A percentile compares a stretch with the other conserved stretches of the same genome.
phyloP scores from a whole-genome alignment of 331 rosid species.

The Acacia pycnantha region DNA sequence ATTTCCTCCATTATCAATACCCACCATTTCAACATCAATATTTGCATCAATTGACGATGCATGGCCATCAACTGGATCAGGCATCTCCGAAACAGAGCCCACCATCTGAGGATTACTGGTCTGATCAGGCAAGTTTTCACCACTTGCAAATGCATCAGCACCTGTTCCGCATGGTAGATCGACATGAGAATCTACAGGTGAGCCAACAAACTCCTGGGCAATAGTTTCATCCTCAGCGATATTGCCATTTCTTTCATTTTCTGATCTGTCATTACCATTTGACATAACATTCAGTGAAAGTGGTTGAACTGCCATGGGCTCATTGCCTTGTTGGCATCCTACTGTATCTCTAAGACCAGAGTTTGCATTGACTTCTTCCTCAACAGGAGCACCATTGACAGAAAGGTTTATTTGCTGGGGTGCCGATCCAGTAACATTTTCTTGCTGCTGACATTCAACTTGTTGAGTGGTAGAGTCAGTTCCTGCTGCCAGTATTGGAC shows the following conservation, averaged over 20 bases:
- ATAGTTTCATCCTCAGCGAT: constrained; percentile 45
- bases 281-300: constrained; percentile 50
- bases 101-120: constrained; percentile 40
- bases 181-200: constrained; percentile 39
- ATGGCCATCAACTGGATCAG: constrained; percentile 51
- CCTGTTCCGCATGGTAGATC: constrained; percentile 44
- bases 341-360: constrained; percentile 48
- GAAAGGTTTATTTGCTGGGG: constrained; percentile 45
- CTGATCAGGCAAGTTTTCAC: constrained; percentile 49
- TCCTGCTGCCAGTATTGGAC: constrained; percentile 43
- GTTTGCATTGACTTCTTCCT: constrained; percentile 59
- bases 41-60: constrained; percentile 46
- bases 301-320: constrained; percentile 72
- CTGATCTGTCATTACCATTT: constrained; percentile 58
- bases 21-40: constrained; percentile 79
- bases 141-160: constrained; percentile 44
- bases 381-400: constrained; percentile 44
- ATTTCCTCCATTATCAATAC: constrained; percentile 58
- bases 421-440: constrained; percentile 49
- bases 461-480: constrained; percentile 54
- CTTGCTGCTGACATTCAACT: constrained; percentile 64
- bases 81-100: constrained; percentile 43
- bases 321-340: constrained; percentile 49
- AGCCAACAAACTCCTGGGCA: constrained; percentile 40
- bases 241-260: constrained; percentile 53